phyloP scores from a whole-genome alignment of 2,329 filamentous ascomycete species.

The Xylariaceae sp. region DNA sequence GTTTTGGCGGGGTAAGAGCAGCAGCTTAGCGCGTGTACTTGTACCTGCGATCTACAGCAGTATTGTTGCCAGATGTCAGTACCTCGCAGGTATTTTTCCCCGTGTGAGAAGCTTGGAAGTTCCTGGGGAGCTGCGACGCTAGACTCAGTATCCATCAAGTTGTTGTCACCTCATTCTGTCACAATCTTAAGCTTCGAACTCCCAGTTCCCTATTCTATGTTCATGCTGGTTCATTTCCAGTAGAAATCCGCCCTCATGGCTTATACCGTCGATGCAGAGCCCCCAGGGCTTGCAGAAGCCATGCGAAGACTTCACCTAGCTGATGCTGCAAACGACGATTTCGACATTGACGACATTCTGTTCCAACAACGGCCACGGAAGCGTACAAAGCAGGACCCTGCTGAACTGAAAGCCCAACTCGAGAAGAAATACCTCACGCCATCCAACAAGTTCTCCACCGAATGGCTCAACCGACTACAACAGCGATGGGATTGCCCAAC shows the following conservation, averaged over 20 bases:
- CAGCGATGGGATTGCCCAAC: constrained; percentile 79
- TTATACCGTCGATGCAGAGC: constrained; percentile 23
- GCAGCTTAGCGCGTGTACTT: no score
- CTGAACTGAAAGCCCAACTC: constrained; percentile 63
- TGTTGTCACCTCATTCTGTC: no score
- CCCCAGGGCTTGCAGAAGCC: constrained; percentile 43
- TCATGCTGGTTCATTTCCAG: not conserved
- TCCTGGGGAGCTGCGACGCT: no score
- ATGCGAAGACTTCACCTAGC: constrained; percentile 46
- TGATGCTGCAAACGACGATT: constrained; percentile 29
- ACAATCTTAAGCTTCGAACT: not conserved
- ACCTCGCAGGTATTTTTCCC: no score
- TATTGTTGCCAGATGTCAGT: no score
- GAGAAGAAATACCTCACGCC: constrained; percentile 76
- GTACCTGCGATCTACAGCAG: no score
- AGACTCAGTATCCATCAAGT: no score
- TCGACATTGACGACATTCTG: constrained; percentile 53
- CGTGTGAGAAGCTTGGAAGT: no score
- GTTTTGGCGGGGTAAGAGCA: not conserved
- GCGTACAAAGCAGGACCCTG: constrained; percentile 45
- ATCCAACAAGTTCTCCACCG: constrained; percentile 69
- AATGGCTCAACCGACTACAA: constrained; percentile 86
- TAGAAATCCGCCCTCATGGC: constrained; percentile 15
- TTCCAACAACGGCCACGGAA: constrained; percentile 40
- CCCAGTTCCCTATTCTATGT: not conserved